Evolutionary conservation across 768 basidiomycete genomes (phyloP).

Genomic region (Suillus decipiens): DNA sequence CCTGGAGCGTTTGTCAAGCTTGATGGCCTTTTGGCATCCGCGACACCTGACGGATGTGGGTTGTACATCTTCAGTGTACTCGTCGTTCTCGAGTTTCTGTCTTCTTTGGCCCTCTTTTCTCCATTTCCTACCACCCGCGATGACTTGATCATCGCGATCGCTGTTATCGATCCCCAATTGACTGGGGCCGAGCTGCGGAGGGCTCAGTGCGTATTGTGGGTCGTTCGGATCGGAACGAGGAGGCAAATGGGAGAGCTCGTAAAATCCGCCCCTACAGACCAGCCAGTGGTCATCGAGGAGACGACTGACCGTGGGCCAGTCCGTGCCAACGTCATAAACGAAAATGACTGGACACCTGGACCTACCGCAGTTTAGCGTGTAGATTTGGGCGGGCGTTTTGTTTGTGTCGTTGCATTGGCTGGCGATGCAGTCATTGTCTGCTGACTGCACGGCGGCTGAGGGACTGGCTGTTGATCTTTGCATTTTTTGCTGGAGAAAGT

Average conservation of each 20-base stretch:
- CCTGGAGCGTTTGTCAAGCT: slow-evolving; percentile 33
- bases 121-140: slow-evolving; percentile 23
- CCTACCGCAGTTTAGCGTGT: slow-evolving; percentile 14
- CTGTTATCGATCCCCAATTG: background rate
- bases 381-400: background rate
- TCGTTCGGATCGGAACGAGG: background rate
- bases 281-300: background rate
- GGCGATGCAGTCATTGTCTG: background rate
- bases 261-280: background rate
- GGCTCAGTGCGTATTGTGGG: background rate
- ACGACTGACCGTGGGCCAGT: background rate
- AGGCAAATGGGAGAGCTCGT: background rate
- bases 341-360: slow-evolving; percentile 20
- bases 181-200: background rate
- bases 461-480: background rate
- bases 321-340: slow-evolving; percentile 24
- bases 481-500: background rate
- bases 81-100: slow-evolving; percentile 30
- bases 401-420: background rate
- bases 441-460: background rate
- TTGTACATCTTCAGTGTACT: slow-evolving; percentile 16
- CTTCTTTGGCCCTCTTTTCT: slow-evolving; percentile 31
- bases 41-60: slow-evolving; percentile 30
- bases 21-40: slow-evolving; percentile 31
- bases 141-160: background rate